Percentiles rank a stretch among this genome's conserved stretches.
phyloP scores from a whole-genome alignment of 257 asterid species.

The Forsythia viridissima region DNA sequence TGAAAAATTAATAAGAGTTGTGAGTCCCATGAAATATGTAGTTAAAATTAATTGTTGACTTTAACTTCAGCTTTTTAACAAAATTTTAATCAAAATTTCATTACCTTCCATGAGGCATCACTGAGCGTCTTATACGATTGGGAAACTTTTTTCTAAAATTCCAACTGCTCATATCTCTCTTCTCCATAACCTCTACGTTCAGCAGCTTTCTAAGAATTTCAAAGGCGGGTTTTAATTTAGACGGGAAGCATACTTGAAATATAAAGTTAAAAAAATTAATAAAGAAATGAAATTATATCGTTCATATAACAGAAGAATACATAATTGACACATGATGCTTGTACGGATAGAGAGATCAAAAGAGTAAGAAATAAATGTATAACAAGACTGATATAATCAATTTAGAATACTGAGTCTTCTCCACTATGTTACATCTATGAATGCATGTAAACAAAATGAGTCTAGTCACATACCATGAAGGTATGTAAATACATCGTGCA shows the following conservation, averaged over 20 bases:
- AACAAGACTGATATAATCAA: not conserved
- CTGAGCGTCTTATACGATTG: constrained; percentile 48
- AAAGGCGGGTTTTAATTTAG: constrained; percentile 9
- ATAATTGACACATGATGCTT: not conserved
- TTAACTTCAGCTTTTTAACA: too few relatives aligned
- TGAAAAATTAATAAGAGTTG: too few relatives aligned
- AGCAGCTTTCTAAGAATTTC: constrained; percentile 68
- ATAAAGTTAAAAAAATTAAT: constrained; percentile 6
- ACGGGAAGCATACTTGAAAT: not conserved
- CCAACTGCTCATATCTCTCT: constrained; percentile 91
- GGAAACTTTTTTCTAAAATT: constrained; percentile 83
- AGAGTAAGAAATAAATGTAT: not conserved
- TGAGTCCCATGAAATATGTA: too few relatives aligned
- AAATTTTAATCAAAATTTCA: not conserved
- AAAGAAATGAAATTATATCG: not conserved
- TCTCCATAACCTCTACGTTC: constrained; percentile 96
- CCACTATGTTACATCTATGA: not conserved
- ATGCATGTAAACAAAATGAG: not conserved
- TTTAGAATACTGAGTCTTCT: not conserved
- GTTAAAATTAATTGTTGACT: too few relatives aligned
- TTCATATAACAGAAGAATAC: not conserved
- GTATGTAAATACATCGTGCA: not conserved
- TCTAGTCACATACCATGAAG: not conserved
- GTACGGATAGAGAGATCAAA: not conserved
- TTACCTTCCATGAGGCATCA: constrained; percentile 92